Evolutionary conservation across 257 asterid species (phyloP).

Genomic region (Henckelia pumila): DNA sequence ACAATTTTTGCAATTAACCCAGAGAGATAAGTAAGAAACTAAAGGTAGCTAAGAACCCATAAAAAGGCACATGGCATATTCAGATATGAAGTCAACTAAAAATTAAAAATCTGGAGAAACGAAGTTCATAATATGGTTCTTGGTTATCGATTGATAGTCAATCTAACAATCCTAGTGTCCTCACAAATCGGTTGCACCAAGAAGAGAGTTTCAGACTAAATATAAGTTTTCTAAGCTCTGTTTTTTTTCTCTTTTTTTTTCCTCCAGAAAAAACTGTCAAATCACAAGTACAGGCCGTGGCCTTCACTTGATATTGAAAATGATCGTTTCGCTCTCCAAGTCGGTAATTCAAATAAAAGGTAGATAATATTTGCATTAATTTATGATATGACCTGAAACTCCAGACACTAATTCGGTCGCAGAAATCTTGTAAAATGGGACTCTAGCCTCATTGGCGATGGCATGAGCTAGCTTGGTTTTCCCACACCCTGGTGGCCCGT

Average conservation of each 20-base stretch:
- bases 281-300: not conserved
- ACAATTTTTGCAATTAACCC: not conserved
- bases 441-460: conserved; percentile 86
- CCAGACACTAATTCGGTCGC: conserved; percentile 96
- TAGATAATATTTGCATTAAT: not conserved
- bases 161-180: not conserved
- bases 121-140: not conserved
- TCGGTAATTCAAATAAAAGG: not conserved
- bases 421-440: conserved; percentile 73
- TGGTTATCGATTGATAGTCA: not conserved
- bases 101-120: not conserved
- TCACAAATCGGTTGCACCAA: not conserved
- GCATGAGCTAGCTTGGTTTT: conserved; percentile 92
- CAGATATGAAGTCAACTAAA: not conserved
- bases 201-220: not conserved
- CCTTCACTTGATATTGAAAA: not conserved
- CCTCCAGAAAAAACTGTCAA: not conserved
- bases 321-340: not conserved
- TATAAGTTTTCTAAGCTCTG: conserved; percentile 4
- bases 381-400: conserved; percentile 54
- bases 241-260: too few species aligned
- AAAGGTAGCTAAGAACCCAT: not conserved
- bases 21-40: not conserved
- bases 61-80: not conserved
- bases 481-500: conserved; percentile 99